These are phyloP conservation scores for Hymenoscyphus fructigenus DNA, from an alignment of 2,329 filamentous ascomycete species.

Conservation along the genomic window DNA sequence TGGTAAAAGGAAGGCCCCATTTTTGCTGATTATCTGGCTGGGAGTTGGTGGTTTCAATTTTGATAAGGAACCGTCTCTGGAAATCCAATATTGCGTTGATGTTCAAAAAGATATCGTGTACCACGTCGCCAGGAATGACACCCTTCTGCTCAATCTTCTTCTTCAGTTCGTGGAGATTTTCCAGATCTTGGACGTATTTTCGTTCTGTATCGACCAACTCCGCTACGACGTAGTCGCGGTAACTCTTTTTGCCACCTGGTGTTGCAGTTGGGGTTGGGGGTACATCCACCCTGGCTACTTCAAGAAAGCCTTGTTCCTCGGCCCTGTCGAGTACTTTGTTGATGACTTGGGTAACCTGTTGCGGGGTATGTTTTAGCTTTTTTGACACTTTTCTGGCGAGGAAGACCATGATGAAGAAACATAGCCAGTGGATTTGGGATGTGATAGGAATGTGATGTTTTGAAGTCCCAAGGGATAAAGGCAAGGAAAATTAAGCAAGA, in stretches of 20 bases:
- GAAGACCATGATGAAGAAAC: not conserved
- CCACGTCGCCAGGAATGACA: slow-evolving; percentile 81
- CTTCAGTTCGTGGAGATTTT: slow-evolving; percentile 90
- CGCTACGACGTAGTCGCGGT: slow-evolving; percentile 82
- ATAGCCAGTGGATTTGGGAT: not conserved
- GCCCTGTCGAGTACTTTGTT: slow-evolving; percentile 89
- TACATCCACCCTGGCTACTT: slow-evolving; percentile 54
- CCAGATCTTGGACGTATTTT: slow-evolving; percentile 96
- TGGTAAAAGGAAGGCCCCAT: slow-evolving; percentile 90
- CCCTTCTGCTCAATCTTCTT: slow-evolving; percentile 85
- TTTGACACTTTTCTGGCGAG: not conserved
- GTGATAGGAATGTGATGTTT: not conserved
- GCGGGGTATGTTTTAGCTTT: not conserved
- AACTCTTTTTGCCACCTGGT: slow-evolving; percentile 62
- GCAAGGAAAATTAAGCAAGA: not conserved
- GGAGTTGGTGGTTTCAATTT: slow-evolving; percentile 92
- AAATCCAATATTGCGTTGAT: slow-evolving; percentile 94
- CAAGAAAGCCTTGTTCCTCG: slow-evolving; percentile 72
- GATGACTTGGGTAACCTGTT: slow-evolving; percentile 81
- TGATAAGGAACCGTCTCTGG: slow-evolving; percentile 90
- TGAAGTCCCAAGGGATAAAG: not conserved
- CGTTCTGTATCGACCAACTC: slow-evolving; percentile 94
- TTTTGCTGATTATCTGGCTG: slow-evolving; percentile 74
- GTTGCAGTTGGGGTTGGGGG: slow-evolving; percentile 45
- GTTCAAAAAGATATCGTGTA: slow-evolving; percentile 96